Evolutionary conservation across 768 basidiomycete species (phyloP).

Genomic region (Mycena haematopus): DNA sequence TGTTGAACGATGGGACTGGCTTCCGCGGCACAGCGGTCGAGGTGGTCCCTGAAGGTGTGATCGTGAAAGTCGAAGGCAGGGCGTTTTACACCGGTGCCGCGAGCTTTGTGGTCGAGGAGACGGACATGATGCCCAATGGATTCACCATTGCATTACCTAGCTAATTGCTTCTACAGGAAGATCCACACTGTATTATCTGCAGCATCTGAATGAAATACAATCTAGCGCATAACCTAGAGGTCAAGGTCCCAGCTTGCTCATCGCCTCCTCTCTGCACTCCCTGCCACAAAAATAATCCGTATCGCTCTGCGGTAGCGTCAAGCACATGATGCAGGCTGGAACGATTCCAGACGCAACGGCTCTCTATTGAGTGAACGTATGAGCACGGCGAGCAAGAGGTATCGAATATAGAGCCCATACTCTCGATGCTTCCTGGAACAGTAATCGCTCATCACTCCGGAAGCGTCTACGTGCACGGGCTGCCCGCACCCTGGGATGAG

Average conservation of each 20-base stretch:
- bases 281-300: conserved; percentile 69
- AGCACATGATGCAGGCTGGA: conserved; percentile 68
- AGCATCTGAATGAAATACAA: conserved; percentile 1
- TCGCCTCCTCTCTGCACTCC: conserved; percentile 63
- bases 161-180: background rate
- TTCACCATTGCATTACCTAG: conserved; percentile 18
- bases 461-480: conserved; percentile 59
- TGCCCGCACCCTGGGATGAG: conserved; percentile 64
- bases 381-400: background rate
- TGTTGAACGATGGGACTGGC: conserved; percentile 28
- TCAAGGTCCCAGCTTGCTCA: conserved; percentile 48
- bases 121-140: conserved; percentile 24
- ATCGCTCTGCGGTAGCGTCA: conserved; percentile 62
- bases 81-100: conserved; percentile 41
- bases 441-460: conserved; percentile 59
- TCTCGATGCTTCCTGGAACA: conserved; percentile 69
- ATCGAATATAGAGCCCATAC: conserved; percentile 40
- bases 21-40: conserved; percentile 37
- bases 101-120: conserved; percentile 29
- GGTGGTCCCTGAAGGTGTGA: conserved; percentile 21
- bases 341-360: conserved; percentile 57
- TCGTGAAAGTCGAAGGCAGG: conserved; percentile 40
- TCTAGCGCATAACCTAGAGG: background rate
- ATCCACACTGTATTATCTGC: background rate
- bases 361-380: conserved; percentile 47